Evolutionary conservation across 2,329 filamentous ascomycete species (phyloP).

Genomic region (Ophiostoma himal-ulmi): DNA sequence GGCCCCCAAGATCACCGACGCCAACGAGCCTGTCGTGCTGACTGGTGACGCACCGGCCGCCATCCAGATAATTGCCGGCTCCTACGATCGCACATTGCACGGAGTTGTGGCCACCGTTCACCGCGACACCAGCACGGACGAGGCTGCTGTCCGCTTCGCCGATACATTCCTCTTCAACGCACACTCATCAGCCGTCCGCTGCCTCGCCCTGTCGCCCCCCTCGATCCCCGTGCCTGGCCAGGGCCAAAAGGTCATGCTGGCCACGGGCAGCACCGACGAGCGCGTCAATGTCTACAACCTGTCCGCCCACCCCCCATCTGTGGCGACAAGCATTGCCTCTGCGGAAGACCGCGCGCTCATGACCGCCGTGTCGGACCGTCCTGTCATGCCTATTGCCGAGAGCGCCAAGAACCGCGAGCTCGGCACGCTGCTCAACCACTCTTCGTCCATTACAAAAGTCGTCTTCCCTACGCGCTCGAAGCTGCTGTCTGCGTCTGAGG

Average conservation of each 20-base stretch:
- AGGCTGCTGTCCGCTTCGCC: slow-evolving; percentile 50
- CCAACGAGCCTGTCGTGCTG: neutral
- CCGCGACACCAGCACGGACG: slow-evolving; percentile 21
- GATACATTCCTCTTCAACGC: slow-evolving; percentile 96
- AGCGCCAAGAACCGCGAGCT: slow-evolving; percentile 84
- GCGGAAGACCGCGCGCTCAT: slow-evolving; percentile 48
- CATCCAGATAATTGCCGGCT: slow-evolving; percentile 87
- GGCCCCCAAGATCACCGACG: neutral
- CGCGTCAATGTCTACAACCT: slow-evolving; percentile 91
- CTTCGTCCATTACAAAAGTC: slow-evolving; percentile 71
- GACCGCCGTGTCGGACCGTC: slow-evolving; percentile 62
- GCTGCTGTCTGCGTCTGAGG: slow-evolving; percentile 79
- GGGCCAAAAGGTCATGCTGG: slow-evolving; percentile 78
- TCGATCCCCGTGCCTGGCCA: slow-evolving; percentile 57
- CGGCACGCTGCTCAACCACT: slow-evolving; percentile 80
- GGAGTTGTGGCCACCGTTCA: slow-evolving; percentile 72
- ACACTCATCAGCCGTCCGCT: slow-evolving; percentile 83
- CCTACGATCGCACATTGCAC: slow-evolving; percentile 89
- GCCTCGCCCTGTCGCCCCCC: slow-evolving; percentile 75
- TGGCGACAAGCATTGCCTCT: slow-evolving; percentile 34
- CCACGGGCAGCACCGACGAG: slow-evolving; percentile 88
- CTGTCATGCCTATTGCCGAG: slow-evolving; percentile 57
- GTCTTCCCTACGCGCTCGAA: slow-evolving; percentile 81
- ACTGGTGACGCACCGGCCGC: slow-evolving; percentile 40
- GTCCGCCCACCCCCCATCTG: slow-evolving; percentile 60